Conservation (phyloP, 768 basidiomycete genomes). For the Hebeloma cylindrosporum region DNA sequence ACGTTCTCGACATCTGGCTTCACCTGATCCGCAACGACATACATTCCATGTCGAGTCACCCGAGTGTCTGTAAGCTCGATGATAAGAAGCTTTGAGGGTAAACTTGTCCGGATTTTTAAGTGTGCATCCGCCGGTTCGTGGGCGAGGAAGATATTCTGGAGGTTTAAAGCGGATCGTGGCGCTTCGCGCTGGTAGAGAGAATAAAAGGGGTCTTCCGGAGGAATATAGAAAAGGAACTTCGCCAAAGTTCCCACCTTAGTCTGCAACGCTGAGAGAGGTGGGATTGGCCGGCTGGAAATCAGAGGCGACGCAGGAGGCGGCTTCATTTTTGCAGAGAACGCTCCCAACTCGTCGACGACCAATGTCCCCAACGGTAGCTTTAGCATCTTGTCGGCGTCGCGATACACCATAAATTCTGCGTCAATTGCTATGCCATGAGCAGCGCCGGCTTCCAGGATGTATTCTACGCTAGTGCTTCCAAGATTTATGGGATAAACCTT, state of each 20-base stretch:
- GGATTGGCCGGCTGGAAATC: no score
- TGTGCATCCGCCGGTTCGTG: neutral
- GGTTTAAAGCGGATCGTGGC: neutral
- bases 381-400: neutral
- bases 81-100: no score
- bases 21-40: no score
- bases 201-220: neutral
- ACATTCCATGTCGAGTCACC: neutral
- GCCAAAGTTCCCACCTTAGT: neutral
- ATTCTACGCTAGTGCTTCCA: neutral
- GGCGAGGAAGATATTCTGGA: neutral
- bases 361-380: no score
- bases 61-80: neutral
- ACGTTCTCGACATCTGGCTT: no score
- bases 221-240: neutral
- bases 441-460: conserved; percentile 1
- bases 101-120: neutral
- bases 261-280: neutral
- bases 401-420: neutral
- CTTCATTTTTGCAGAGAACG: neutral
- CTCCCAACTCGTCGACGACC: neutral
- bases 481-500: neutral
- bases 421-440: conserved; percentile 8
- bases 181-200: neutral
- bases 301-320: neutral